Evolutionary conservation across 1,284 basidiomycete species (phyloP).

Genomic region (Microbotryum saponariae): DNA sequence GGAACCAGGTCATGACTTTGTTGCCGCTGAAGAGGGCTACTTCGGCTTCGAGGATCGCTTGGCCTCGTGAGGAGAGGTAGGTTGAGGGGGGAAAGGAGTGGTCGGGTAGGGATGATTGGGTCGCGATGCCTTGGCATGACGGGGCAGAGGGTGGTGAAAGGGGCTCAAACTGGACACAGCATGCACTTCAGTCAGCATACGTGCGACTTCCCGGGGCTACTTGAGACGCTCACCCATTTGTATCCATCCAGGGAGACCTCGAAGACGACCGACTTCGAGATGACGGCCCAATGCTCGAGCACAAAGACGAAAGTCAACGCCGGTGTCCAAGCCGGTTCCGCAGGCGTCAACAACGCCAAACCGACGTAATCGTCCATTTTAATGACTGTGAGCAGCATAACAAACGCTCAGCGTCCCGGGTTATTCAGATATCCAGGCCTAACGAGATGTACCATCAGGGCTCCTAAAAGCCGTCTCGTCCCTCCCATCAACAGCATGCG

Average conservation of each 20-base stretch:
- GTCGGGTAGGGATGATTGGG: constrained; percentile 15
- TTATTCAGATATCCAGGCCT: neutral
- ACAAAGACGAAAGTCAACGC: constrained; percentile 16
- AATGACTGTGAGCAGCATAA: constrained; percentile 18
- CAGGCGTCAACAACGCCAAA: constrained; percentile 25
- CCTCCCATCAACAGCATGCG: constrained; percentile 32
- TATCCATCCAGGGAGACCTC: constrained; percentile 31
- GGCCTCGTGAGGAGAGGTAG: constrained; percentile 13
- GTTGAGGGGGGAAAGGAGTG: constrained; percentile 22
- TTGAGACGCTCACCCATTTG: constrained; percentile 24
- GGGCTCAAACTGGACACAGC: neutral
- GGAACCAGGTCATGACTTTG: constrained; percentile 3
- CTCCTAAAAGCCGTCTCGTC: constrained; percentile 31
- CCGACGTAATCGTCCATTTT: constrained; percentile 34
- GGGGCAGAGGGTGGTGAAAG: constrained; percentile 3
- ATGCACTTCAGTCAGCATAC: neutral
- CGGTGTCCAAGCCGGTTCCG: constrained; percentile 13
- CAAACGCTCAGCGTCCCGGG: neutral
- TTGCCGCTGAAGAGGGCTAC: neutral
- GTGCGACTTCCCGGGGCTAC: too few relatives aligned
- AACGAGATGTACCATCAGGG: constrained; percentile 28
- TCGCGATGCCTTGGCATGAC: constrained; percentile 12
- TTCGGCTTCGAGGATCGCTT: neutral
- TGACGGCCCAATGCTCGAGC: constrained; percentile 22
- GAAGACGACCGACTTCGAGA: constrained; percentile 10